Base-by-base conservation (phyloP, 352 stramenopile genomes). In the Phytophthora palmivora region DNA sequence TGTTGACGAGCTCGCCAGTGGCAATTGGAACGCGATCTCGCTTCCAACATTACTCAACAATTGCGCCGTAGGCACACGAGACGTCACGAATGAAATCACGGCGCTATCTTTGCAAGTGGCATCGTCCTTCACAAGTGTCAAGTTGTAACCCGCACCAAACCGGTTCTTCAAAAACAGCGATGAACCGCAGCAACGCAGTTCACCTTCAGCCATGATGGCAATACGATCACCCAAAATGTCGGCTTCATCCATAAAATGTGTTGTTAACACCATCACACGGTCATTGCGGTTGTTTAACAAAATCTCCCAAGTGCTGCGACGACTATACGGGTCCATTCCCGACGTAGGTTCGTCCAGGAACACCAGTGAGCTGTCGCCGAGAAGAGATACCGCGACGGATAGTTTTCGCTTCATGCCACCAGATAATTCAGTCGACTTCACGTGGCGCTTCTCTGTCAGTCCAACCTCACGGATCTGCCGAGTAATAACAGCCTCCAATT, bases 261-360 rank as follows among this genome's bases (percentile, higher is more conserved):
- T 98, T 12, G 90, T 98, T 11, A 98, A 51, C 22, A 98, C 70
- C 57, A 97, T 95, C 30, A 94, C 66, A 24, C 79, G 73, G 42
- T 82, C 74, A 46, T 84, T 67, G 14, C 79, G 67, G 33, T 77
- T 81, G 67, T 85, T 84, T 32, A 86, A 44, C 46, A 90, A 58
- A 21, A 97, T 78, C 33, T 95, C 72, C 91, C 92, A 98, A 58
- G 98, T 84, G 47, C 98, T 98, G 30, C 96, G 81, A 47, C 96
- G 81, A 54, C 77, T 94, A 65, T 98, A 98, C 15, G 96, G 95
- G 63, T 99, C 97, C 93, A 99, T 98, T 4, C 96, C 96, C 24
- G 67, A 89, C 15, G 95, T 98, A 1, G 95, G 95, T 58, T 98
- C 91, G 44, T 98, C 89, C 41, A 97, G 69, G 36, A 96, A 91